Evolutionary conservation across 139 green algal species (phyloP).

Genomic region (Deuterostichococcus epilithicus): DNA sequence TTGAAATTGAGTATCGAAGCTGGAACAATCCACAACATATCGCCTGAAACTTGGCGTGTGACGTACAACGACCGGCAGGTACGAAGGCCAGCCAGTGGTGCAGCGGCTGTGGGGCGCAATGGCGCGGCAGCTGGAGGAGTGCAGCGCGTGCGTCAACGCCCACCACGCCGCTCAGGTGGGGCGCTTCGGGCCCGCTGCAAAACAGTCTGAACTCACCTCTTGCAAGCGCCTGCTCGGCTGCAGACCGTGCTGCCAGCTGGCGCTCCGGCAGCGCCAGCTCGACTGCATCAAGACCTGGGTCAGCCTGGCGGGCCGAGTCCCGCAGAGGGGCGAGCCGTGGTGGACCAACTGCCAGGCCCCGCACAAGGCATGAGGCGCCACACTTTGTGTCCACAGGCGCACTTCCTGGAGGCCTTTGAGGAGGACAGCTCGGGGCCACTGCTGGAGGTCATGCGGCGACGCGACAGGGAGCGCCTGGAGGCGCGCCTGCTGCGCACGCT

Average conservation of each 20-base stretch:
- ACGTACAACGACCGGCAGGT: too few species aligned
- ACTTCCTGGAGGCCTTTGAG: background rate
- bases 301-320: background rate
- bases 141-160: constrained; percentile 21
- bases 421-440: background rate
- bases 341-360: too few species aligned
- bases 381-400: background rate
- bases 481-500: background rate
- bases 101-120: constrained; percentile 21
- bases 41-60: too few species aligned
- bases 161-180: constrained; percentile 29
- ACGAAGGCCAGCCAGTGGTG: constrained; percentile 20
- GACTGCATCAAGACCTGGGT: background rate
- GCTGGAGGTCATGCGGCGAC: constrained; percentile 2
- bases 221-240: too few species aligned
- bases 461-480: constrained; percentile 9
- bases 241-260: background rate
- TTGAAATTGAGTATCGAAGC: too few species aligned
- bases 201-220: too few species aligned
- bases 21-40: too few species aligned
- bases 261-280: too few species aligned
- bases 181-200: too few species aligned
- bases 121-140: constrained; percentile 15
- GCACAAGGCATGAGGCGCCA: background rate
- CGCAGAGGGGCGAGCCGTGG: background rate